Evolutionary conservation across 208 protist genomes (phyloP).

Genomic region (Acanthamoeba lugdunensis): DNA sequence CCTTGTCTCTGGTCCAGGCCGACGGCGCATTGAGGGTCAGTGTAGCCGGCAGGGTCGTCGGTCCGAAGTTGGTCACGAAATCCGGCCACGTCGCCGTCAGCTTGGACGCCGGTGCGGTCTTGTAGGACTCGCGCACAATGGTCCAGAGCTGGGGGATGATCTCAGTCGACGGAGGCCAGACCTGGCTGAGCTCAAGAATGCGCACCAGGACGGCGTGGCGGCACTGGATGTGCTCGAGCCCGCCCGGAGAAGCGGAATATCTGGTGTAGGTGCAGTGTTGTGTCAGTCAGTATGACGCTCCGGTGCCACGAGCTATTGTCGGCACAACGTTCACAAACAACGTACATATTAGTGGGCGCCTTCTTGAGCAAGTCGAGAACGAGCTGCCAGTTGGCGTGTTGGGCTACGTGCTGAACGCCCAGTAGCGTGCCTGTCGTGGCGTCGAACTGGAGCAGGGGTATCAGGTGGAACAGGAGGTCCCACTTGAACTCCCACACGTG

Average conservation of each 20-base stretch:
- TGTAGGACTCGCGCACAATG: slow-evolving; percentile 32
- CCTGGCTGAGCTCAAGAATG: slow-evolving; percentile 2
- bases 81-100: neutral
- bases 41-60: neutral
- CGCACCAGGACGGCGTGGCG: neutral
- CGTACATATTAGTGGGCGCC: neutral
- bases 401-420: slow-evolving; percentile 1
- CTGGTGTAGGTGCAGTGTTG: neutral
- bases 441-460: slow-evolving; percentile 20
- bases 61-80: neutral
- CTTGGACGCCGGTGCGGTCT: neutral
- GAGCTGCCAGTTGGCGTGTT: slow-evolving; percentile 32
- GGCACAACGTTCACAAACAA: too few species aligned
- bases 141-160: neutral
- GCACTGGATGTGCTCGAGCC: neutral
- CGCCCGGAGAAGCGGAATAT: neutral
- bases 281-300: neutral
- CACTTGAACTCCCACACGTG: slow-evolving; percentile 40
- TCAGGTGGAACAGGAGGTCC: slow-evolving; percentile 19
- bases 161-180: slow-evolving; percentile 6
- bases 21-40: neutral
- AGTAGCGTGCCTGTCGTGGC: neutral
- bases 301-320: neutral
- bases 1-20: neutral
- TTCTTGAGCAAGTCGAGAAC: slow-evolving; percentile 15